phyloP scores from a whole-genome alignment of 2,329 filamentous ascomycete species.

The Helotiales sp. region DNA sequence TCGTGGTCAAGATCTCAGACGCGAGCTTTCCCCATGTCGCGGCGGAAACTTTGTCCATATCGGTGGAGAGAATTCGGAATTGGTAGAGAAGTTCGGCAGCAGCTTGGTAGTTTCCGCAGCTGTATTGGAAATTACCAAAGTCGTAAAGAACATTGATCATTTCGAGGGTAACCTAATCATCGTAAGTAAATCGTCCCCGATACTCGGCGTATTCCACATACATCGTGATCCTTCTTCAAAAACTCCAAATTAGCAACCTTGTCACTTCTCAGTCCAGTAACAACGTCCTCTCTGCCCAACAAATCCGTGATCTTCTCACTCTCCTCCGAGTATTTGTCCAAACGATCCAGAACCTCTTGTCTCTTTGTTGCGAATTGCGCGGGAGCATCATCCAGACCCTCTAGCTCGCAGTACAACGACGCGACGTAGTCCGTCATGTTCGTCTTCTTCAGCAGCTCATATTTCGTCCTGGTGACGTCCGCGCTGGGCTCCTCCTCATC shows the following conservation, averaged over 20 bases:
- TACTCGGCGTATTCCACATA: conserved; percentile 49
- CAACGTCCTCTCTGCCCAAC: conserved; percentile 85
- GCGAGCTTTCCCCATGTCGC: conserved; percentile 98
- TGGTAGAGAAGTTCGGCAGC: conserved; percentile 94
- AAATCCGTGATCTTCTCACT: conserved; percentile 88
- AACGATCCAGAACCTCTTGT: conserved; percentile 81
- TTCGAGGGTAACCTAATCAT: conserved; percentile 75
- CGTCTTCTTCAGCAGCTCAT: conserved; percentile 91
- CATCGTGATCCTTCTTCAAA: conserved; percentile 93
- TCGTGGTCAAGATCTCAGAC: conserved; percentile 90
- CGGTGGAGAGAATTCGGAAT: conserved; percentile 96
- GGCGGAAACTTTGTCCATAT: conserved; percentile 95
- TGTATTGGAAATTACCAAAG: conserved; percentile 97
- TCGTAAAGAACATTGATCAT: conserved; percentile 97
- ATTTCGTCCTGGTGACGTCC: conserved; percentile 85
- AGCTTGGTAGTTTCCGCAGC: conserved; percentile 89
- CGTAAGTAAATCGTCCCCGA: conserved; percentile 23
- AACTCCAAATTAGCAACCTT: conserved; percentile 99
- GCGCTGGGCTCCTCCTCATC: conserved; percentile 72
- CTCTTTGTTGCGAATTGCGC: conserved; percentile 88
- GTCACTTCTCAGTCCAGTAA: conserved; percentile 89
- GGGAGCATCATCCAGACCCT: conserved; percentile 77
- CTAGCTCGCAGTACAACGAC: conserved; percentile 86
- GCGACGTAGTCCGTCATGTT: conserved; percentile 99
- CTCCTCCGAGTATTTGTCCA: conserved; percentile 85